These are phyloP conservation scores for Aspergillus mulundensis DNA, from an alignment of 495 filamentous ascomycete genomes.

Conservation along the genomic window DNA sequence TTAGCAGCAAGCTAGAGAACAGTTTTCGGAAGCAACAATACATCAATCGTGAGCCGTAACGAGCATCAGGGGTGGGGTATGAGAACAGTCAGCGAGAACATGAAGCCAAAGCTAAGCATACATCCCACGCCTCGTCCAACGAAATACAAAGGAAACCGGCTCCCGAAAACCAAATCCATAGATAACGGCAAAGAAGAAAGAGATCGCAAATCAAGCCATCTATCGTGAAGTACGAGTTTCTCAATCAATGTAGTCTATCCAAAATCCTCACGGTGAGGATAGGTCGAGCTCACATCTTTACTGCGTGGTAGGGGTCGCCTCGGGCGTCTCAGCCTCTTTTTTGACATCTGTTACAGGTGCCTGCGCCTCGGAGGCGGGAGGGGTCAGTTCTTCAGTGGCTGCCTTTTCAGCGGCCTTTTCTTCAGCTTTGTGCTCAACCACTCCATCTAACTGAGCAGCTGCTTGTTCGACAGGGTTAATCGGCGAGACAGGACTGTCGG, in stretches of 20 bases:
- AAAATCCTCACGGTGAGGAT: neutral
- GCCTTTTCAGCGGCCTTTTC: conserved; percentile 6
- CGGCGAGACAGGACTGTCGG: conserved; percentile 21
- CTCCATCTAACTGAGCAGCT: neutral
- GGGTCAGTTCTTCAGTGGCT: neutral
- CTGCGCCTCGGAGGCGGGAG: neutral
- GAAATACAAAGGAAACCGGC: conserved; percentile 8
- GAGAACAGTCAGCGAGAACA: conserved; percentile 10
- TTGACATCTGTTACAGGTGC: neutral
- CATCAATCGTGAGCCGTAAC: conserved; percentile 28
- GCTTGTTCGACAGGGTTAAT: neutral
- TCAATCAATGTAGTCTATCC: neutral
- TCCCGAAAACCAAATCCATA: conserved; percentile 7
- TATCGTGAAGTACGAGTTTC: neutral
- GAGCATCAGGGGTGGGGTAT: conserved; percentile 21
- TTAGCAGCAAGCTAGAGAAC: neutral
- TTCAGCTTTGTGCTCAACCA: neutral
- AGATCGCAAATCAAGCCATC: neutral
- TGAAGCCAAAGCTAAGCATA: conserved; percentile 13
- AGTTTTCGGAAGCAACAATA: conserved; percentile 11
- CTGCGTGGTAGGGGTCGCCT: conserved; percentile 3
- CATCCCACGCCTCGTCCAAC: conserved; percentile 6
- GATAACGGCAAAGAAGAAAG: conserved; percentile 6
- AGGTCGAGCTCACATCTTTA: neutral
- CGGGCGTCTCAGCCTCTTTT: neutral